Evolutionary conservation across 495 filamentous ascomycete species (phyloP).

Genomic region (Aspergillus sclerotiicarbonarius): DNA sequence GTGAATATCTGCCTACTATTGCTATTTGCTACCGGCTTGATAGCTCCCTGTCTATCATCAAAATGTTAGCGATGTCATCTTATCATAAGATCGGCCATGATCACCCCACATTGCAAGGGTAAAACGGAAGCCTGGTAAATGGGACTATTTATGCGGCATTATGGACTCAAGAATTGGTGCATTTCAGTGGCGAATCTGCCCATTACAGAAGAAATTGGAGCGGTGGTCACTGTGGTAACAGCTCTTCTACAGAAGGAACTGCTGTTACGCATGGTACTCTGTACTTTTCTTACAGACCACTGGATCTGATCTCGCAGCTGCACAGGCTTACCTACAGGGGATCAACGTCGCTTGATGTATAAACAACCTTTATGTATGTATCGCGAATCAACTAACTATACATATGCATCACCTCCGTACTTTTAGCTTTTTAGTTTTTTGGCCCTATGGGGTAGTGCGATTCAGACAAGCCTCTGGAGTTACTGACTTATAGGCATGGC

Average conservation of each 20-base stretch:
- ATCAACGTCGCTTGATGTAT: constrained; percentile 6
- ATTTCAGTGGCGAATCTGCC: neutral
- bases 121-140: neutral
- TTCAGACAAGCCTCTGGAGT: neutral
- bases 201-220: neutral
- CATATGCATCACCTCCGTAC: neutral
- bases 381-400: neutral
- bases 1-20: no score
- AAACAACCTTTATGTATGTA: neutral
- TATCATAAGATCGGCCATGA: neutral
- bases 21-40: no score
- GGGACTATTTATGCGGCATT: neutral
- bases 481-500: no score
- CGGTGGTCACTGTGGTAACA: neutral
- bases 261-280: neutral
- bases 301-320: constrained; percentile 7
- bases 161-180: constrained; percentile 1
- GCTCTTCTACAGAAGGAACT: neutral
- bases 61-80: neutral
- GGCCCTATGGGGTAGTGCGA: neutral
- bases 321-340: neutral
- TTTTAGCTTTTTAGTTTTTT: neutral
- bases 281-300: neutral
- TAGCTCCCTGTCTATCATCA: neutral
- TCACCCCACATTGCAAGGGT: neutral